Conservation (phyloP, 2,329 filamentous ascomycete species). For the Phaeosphaeria sp. region DNA sequence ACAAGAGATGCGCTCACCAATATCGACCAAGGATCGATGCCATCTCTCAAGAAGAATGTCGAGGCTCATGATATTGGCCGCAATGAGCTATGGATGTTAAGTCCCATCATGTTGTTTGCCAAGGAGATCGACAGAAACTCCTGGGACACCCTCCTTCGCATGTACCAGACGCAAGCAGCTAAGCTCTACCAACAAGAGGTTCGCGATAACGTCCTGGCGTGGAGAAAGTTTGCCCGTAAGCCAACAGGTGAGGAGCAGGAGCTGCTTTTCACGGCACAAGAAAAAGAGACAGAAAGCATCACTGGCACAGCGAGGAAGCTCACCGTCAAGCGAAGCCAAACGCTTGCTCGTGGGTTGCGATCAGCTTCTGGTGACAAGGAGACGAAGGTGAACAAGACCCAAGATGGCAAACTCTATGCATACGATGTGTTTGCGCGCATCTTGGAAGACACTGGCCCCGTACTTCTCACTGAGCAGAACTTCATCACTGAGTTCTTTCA, state of each 20-base stretch:
- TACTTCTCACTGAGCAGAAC: constrained; percentile 93
- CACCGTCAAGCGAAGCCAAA: constrained; percentile 93
- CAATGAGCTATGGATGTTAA: constrained; percentile 83
- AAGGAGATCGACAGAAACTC: constrained; percentile 82
- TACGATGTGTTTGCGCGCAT: constrained; percentile 83
- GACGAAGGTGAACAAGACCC: constrained; percentile 61
- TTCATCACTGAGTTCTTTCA: constrained; percentile 98
- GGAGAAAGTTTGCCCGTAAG: constrained; percentile 81
- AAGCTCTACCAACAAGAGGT: constrained; percentile 84
- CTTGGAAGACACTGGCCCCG: constrained; percentile 79
- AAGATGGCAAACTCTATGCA: constrained; percentile 72
- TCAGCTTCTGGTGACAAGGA: constrained; percentile 70
- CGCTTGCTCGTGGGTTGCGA: constrained; percentile 75
- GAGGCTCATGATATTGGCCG: constrained; percentile 74
- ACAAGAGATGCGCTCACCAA: constrained; percentile 66
- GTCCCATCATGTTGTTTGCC: constrained; percentile 84
- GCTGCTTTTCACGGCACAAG: constrained; percentile 86
- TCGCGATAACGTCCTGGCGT: constrained; percentile 75
- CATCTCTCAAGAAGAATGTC: constrained; percentile 68
- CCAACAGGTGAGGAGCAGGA: constrained; percentile 79
- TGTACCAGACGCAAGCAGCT: constrained; percentile 80
- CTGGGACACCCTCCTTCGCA: constrained; percentile 80
- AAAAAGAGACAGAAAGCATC: constrained; percentile 82
- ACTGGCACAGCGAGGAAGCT: constrained; percentile 78
- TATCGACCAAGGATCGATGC: constrained; percentile 55